phyloP scores from a whole-genome alignment of 495 filamentous ascomycete species.

The Terfezia boudieri region DNA sequence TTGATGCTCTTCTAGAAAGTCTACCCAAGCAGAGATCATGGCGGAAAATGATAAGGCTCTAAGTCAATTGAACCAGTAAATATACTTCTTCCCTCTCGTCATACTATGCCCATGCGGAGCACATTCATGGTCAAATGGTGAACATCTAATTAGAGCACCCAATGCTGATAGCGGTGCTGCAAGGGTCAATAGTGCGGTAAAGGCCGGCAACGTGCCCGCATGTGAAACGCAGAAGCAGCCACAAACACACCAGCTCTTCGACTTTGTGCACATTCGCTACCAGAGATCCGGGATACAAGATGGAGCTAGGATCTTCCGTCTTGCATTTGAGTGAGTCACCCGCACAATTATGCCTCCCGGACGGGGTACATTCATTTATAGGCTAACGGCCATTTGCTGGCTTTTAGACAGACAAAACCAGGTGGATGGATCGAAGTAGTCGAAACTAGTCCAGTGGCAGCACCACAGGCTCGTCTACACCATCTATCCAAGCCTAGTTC shows the following conservation, averaged over 20 bases:
- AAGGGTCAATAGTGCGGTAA: constrained; percentile 1
- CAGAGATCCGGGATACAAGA: constrained; percentile 13
- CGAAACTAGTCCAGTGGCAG: constrained; percentile 13
- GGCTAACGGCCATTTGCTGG: too few species aligned
- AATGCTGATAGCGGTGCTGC: neutral
- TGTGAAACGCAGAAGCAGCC: constrained; percentile 9
- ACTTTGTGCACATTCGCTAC: constrained; percentile 19
- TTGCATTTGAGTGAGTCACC: constrained; percentile 15
- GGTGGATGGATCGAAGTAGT: constrained; percentile 19
- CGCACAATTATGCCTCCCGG: neutral
- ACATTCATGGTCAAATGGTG: too few species aligned
- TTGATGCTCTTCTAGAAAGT: constrained; percentile 9
- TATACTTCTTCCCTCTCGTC: neutral
- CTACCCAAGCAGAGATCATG: constrained; percentile 16
- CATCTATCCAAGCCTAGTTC: neutral
- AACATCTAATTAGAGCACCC: neutral
- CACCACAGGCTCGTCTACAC: neutral
- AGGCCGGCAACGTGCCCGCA: constrained; percentile 2
- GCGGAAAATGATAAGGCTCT: neutral
- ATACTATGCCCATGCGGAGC: too few species aligned
- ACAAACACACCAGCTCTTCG: constrained; percentile 13
- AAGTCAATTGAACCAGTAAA: neutral
- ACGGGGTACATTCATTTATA: neutral
- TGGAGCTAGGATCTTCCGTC: constrained; percentile 14
- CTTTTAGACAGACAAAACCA: constrained; percentile 14